These are phyloP conservation scores for Dysphania ambrosioides DNA, from an alignment of 148 eudicot species.

Conservation along the genomic window DNA sequence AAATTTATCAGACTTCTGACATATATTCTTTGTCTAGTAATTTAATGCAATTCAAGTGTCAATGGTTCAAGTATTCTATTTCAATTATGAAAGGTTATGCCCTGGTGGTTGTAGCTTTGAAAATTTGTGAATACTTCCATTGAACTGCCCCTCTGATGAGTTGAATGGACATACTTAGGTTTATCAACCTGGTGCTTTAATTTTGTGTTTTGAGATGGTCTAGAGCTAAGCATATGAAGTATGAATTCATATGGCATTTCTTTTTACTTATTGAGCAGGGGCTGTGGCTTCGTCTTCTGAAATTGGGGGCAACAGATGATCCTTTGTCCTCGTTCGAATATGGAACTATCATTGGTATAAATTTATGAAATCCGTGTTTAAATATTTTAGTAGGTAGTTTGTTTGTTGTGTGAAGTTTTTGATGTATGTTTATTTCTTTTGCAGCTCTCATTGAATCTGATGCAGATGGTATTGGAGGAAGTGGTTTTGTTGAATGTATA, in stretches of 20 bases:
- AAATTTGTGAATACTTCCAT: neutral
- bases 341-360: conserved; percentile 90
- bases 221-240: conserved; percentile 6
- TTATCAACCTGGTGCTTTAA: neutral
- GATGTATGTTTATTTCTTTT: conserved; percentile 17
- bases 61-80: neutral
- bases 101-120: neutral
- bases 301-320: conserved; percentile 90
- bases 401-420: conserved; percentile 10
- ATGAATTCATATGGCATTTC: conserved; percentile 17
- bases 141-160: neutral
- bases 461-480: conserved; percentile 99
- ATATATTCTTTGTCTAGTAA: neutral
- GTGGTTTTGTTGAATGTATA: conserved; percentile 99
- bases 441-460: conserved; percentile 98
- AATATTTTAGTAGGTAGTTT: neutral
- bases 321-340: conserved; percentile 98
- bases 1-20: neutral
- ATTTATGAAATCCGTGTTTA: conserved; percentile 13
- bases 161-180: neutral
- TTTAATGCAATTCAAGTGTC: neutral
- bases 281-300: conserved; percentile 92
- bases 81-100: neutral
- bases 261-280: conserved; percentile 55
- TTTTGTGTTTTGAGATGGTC: neutral